Evolutionary conservation across 176 grass and related monocot genomes (phyloP), one percentile per base, ranked within the genome.

Genomic region (Carex scoparia): DNA sequence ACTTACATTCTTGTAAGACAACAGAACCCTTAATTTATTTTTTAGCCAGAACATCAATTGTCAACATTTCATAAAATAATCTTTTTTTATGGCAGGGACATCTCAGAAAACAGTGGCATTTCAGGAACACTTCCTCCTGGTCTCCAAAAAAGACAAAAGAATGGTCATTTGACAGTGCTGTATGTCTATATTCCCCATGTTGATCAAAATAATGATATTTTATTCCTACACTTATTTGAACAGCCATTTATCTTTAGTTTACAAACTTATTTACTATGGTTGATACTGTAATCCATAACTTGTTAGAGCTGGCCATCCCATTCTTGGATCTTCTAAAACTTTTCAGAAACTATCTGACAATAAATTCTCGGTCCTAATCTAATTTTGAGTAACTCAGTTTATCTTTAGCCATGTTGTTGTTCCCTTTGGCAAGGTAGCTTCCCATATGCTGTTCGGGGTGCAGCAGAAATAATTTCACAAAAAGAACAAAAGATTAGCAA

Each of bases 1-100:
- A 8, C 87, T 94, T 31, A 15, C 35, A 72, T 5, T 85, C 49
- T 40, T 91, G 92, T 94, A 88, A 87, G 69, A 32, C 28, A 67
- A 30, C 8, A 7, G 8, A 12, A 31, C 1, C 5, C 38, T 23
- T 23, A 23, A 23, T 28, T 12, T 56, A 16, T 10, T 18, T 69
- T 81, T 48, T 15, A 23, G 16, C 32, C 9, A 49, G 15, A 81
- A 49, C 16, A 11, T 62, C 1, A 81, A 62, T 81, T 11, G 1
- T 1, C 8, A 18, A 15, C 0, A 16, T 12, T 4, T 46, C 54
- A 42, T 65, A 32, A 15, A 82, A 9, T 81, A 14, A 4, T 2
- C 74, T 11, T 46, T 77, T 77, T 32, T 11, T n/a, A 42, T 48
- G 42, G 23, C 38, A 94, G 89, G 18, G 78, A 94, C 61, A 67